Conservation (phyloP, 768 basidiomycete genomes). For the Tremella mesenterica region DNA sequence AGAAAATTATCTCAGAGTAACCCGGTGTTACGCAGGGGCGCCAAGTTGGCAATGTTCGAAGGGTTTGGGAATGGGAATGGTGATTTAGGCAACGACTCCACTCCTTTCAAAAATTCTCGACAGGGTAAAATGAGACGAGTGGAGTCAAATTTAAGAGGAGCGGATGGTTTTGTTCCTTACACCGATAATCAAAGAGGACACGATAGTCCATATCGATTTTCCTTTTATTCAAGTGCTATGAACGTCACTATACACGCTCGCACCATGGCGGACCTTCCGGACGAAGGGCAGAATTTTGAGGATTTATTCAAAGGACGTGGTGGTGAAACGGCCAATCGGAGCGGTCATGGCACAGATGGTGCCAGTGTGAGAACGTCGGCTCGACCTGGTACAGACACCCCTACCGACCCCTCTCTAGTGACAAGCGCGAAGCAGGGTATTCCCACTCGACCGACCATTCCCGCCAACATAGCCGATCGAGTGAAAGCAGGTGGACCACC, state of each 20-base stretch:
- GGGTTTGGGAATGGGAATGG: conserved; percentile 41
- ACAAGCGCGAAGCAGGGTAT: conserved; percentile 24
- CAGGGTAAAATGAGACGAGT: conserved; percentile 26
- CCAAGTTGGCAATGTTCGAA: conserved; percentile 90
- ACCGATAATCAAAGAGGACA: conserved; percentile 48
- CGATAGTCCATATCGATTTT: conserved; percentile 91
- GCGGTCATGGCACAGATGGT: conserved; percentile 6
- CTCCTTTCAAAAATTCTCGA: conserved; percentile 34
- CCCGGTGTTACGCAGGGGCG: conserved; percentile 49
- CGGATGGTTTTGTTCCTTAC: conserved; percentile 27
- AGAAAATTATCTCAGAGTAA: conserved; percentile 82
- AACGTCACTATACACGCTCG: conserved; percentile 91
- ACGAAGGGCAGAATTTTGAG: conserved; percentile 84
- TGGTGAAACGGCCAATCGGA: background rate
- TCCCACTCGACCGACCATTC: conserved; percentile 25
- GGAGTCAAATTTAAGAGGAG: conserved; percentile 4
- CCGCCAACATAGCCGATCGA: conserved; percentile 11
- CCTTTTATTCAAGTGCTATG: conserved; percentile 91
- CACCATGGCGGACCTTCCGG: conserved; percentile 83
- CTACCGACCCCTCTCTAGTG: background rate
- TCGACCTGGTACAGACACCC: background rate
- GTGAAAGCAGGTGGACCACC: conserved; percentile 4
- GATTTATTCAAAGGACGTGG: conserved; percentile 60
- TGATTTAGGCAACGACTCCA: conserved; percentile 8
- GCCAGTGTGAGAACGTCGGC: background rate